Evolutionary conservation across 352 stramenopile species (phyloP), one percentile per base, ranked within the genome.

Genomic region (Phytophthora rubi): DNA sequence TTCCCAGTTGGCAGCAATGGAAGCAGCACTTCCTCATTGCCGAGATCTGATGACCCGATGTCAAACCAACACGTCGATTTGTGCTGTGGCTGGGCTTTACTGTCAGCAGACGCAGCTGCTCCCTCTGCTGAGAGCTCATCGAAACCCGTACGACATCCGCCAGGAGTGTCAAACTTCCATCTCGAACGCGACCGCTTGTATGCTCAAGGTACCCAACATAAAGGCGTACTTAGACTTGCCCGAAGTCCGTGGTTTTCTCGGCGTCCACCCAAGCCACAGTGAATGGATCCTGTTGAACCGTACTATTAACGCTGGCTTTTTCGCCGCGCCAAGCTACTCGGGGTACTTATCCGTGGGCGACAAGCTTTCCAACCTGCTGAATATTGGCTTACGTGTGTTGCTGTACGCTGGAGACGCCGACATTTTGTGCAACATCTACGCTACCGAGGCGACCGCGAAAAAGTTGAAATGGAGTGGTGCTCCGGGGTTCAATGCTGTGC

Each of bases 241-340:
- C 4, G n/a, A 55, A 3, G 44, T 86, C 30, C 76, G 67, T 23
- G 32, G 63, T 23, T 79, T 70, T 18, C 62, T 88, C 32, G 71
- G 66, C 12, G 75, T 82, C 8, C 58, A 78, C 42, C 62, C 67
- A 37, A 72, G 26, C n/a, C 51, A 68, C n/a, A 45, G 51, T n/a
- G 42, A 74, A 51, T 99, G 96, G 96, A 64, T 87, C 33, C 76
- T 85, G 28, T 97, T 94, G 73, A 98, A 98, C 75, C 88, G 84
- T 63, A 81, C 90, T 2, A 89, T 99, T 44, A 97, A 97, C 67
- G 59, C 77, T 48, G 85, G 85, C n/a, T 98, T 99, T 68, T 79
- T 64, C 39, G 55, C 47, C 23, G 33, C 51, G 18, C 79, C 65
- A 23, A 62, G 32, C 16, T 73, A 62, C 16, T 65, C 53, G 3